phyloP scores from a whole-genome alignment of 2,329 filamentous ascomycete species.

The Verticillium tricorpus region DNA sequence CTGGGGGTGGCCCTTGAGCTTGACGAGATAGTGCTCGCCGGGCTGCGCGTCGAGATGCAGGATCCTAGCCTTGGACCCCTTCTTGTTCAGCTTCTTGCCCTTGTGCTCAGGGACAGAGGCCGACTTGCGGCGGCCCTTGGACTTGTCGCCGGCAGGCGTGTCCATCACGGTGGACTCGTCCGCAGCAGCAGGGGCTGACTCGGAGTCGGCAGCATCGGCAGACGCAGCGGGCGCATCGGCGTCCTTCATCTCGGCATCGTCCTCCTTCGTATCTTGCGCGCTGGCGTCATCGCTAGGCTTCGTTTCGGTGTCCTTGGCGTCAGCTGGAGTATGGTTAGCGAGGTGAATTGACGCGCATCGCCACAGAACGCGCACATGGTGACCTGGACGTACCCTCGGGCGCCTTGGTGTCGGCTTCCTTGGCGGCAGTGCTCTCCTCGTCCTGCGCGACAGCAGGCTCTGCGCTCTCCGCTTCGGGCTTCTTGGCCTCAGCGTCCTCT shows the following conservation, averaged over 20 bases:
- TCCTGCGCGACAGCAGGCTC: conserved; percentile 18
- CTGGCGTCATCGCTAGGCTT: conserved; percentile 25
- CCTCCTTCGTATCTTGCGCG: conserved; percentile 23
- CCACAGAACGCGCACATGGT: conserved; percentile 1
- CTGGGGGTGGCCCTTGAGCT: conserved; percentile 88
- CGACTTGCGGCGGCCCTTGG: conserved; percentile 68
- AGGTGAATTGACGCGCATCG: conserved; percentile 1
- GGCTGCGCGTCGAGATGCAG: conserved; percentile 76
- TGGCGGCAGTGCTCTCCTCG: conserved; percentile 15
- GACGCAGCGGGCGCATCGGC: conserved; percentile 45
- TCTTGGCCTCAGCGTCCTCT: conserved; percentile 12
- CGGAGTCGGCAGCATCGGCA: conserved; percentile 18
- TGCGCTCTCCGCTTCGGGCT: conserved; percentile 19
- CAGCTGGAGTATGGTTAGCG: conserved; percentile 15
- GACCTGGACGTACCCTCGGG: conserved; percentile 24
- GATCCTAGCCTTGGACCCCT: conserved; percentile 70
- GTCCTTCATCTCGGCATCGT: conserved; percentile 64
- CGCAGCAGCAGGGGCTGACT: conserved; percentile 25
- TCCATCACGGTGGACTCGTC: conserved; percentile 21
- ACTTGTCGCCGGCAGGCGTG: conserved; percentile 31
- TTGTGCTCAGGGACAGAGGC: conserved; percentile 61
- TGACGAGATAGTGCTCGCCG: conserved; percentile 87
- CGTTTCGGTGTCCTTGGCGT: conserved; percentile 23
- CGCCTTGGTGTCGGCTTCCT: conserved; percentile 21
- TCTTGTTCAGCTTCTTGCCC: conserved; percentile 78